A percentile compares a stretch with the other conserved stretches of the same genome.
phyloP scores from a whole-genome alignment of 495 filamentous ascomycete species.

The Neurospora sp. region DNA sequence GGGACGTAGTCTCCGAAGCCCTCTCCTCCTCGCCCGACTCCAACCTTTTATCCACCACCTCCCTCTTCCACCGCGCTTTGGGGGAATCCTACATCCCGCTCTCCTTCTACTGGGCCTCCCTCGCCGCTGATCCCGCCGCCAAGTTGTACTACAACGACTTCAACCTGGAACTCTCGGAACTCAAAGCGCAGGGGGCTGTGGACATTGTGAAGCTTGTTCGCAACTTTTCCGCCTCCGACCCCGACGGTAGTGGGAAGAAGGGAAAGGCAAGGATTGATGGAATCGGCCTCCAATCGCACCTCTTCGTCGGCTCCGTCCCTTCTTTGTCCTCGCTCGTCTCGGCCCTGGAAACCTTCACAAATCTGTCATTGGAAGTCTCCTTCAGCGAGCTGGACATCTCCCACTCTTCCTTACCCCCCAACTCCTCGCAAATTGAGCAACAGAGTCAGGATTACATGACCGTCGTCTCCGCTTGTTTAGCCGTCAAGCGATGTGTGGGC shows the following conservation, averaged over 20 bases:
- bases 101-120: constrained; percentile 33
- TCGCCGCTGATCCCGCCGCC: constrained; percentile 16
- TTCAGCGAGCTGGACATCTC: constrained; percentile 52
- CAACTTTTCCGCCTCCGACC: constrained; percentile 22
- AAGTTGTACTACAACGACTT: constrained; percentile 58
- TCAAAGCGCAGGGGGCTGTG: constrained; percentile 38
- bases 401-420: constrained; percentile 23
- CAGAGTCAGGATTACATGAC: constrained; percentile 45
- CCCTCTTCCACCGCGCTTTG: constrained; percentile 28
- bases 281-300: constrained; percentile 49
- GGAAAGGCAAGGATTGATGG: constrained; percentile 35
- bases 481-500: constrained; percentile 43
- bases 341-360: constrained; percentile 29
- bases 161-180: constrained; percentile 42
- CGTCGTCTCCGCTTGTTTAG: constrained; percentile 42
- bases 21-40: constrained; percentile 21
- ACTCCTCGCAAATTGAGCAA: constrained; percentile 26
- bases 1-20: constrained; percentile 48
- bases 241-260: background rate
- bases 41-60: constrained; percentile 29
- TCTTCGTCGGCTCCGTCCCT: constrained; percentile 39
- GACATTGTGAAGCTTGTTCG: constrained; percentile 35
- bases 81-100: constrained; percentile 35
- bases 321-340: constrained; percentile 21
- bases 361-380: constrained; percentile 38